A percentile compares a stretch with the other conserved stretches of the same genome.
Conservation (phyloP, 1,139 yeast genomes). For the Candida mesenterica region DNA sequence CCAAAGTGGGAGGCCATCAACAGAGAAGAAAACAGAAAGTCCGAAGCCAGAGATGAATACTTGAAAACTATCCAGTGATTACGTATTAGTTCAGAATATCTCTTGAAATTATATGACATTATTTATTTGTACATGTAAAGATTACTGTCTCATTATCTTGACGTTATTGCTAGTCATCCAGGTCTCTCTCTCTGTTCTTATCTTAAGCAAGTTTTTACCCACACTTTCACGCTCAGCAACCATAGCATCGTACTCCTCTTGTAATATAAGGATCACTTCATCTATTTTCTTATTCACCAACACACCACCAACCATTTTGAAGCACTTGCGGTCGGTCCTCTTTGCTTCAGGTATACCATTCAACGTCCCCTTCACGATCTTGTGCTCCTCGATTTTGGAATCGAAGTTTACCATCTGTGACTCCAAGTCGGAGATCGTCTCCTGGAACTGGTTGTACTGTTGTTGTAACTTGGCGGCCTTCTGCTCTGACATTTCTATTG, state of each 20-base stretch:
- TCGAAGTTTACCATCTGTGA: slow-evolving; percentile 52
- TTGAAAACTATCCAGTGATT: slow-evolving; percentile 19
- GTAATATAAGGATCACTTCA: slow-evolving; percentile 69
- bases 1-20: slow-evolving; percentile 95
- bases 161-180: slow-evolving; percentile 71
- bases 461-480: slow-evolving; percentile 53
- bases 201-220: slow-evolving; percentile 44
- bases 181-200: slow-evolving; percentile 56
- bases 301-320: slow-evolving; percentile 93
- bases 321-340: slow-evolving; percentile 69
- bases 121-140: too few relatives aligned
- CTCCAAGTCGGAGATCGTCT: slow-evolving; percentile 55
- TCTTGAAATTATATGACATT: too few relatives aligned
- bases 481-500: slow-evolving; percentile 23
- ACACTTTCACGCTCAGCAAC: slow-evolving; percentile 41
- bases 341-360: slow-evolving; percentile 48
- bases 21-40: slow-evolving; percentile 40
- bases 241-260: slow-evolving; percentile 48
- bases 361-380: slow-evolving; percentile 45
- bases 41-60: slow-evolving; percentile 34
- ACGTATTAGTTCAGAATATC: too few relatives aligned
- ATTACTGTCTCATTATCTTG: slow-evolving; percentile 51
- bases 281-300: slow-evolving; percentile 78
- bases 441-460: slow-evolving; percentile 63
- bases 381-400: slow-evolving; percentile 43